These are phyloP conservation scores for Penstemon newberryi DNA, from an alignment of 257 asterid species.

Conservation along the genomic window DNA sequence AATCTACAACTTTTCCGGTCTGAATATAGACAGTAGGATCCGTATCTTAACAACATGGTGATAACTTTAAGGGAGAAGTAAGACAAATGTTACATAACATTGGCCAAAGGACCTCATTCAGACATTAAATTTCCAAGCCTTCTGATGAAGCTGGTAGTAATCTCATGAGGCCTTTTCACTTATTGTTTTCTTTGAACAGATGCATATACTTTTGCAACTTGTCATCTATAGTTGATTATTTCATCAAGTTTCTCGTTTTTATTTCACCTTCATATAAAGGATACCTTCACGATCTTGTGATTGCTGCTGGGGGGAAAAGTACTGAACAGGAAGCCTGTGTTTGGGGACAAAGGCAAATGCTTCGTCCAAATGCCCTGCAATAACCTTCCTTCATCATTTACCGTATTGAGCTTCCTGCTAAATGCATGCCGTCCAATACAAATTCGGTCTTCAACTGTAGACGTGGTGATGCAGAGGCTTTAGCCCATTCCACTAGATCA, in stretches of 20 bases:
- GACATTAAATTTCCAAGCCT: not conserved
- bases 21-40: not conserved
- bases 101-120: not conserved
- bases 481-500: constrained; percentile 68
- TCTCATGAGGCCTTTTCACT: too few species aligned
- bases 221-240: too few species aligned
- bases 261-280: constrained; percentile 67
- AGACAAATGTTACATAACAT: too few species aligned
- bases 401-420: constrained; percentile 59
- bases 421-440: constrained; percentile 36
- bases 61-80: not conserved
- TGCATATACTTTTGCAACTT: too few species aligned
- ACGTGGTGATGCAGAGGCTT: constrained; percentile 50
- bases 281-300: constrained; percentile 75
- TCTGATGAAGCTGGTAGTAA: too few species aligned
- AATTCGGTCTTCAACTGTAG: constrained; percentile 38
- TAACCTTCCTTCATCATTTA: constrained; percentile 52
- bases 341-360: constrained; percentile 33
- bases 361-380: constrained; percentile 27
- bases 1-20: not conserved
- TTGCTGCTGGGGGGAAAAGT: constrained; percentile 82
- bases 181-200: too few species aligned
- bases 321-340: constrained; percentile 73
- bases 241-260: constrained; percentile 34
- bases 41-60: not conserved